Conservation (phyloP, 2,329 filamentous ascomycete species). For the Helotiales sp. region DNA sequence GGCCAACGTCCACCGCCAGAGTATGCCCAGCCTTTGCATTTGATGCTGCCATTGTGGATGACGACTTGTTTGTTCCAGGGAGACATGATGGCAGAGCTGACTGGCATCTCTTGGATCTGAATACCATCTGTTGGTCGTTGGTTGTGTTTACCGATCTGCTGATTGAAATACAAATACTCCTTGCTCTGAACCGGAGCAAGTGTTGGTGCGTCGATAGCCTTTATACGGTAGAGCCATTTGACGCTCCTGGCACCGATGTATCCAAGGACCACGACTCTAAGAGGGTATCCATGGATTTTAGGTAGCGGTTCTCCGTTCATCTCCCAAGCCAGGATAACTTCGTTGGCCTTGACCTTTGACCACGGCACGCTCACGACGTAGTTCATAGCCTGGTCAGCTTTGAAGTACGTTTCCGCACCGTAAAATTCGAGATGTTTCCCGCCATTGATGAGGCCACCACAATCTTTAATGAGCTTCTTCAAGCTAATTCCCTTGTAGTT, state of each 20-base stretch:
- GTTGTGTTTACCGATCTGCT: constrained; percentile 72
- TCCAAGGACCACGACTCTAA: constrained; percentile 66
- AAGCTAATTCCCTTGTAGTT: constrained; percentile 66
- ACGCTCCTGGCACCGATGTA: constrained; percentile 70
- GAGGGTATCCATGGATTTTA: constrained; percentile 68
- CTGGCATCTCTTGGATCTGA: constrained; percentile 71
- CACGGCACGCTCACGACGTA: constrained; percentile 71
- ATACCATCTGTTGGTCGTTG: constrained; percentile 67
- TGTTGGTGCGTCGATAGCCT: constrained; percentile 61
- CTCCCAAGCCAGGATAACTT: constrained; percentile 68
- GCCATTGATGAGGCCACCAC: constrained; percentile 61
- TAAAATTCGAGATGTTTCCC: constrained; percentile 70
- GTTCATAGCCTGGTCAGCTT: constrained; percentile 67
- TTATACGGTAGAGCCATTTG: constrained; percentile 71
- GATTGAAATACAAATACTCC: constrained; percentile 69
- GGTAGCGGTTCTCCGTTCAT: constrained; percentile 71
- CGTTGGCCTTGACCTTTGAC: constrained; percentile 68
- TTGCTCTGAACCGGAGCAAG: constrained; percentile 66
- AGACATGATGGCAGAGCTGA: constrained; percentile 69
- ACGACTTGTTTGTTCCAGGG: constrained; percentile 47
- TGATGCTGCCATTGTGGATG: constrained; percentile 38
- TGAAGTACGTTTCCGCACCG: constrained; percentile 76
- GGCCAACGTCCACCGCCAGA: constrained; percentile 70
- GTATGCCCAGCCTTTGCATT: constrained; percentile 67
- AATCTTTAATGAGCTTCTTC: constrained; percentile 73